Base-by-base conservation (phyloP, 805 yeast genomes). In the Sungouiella thailandica region DNA sequence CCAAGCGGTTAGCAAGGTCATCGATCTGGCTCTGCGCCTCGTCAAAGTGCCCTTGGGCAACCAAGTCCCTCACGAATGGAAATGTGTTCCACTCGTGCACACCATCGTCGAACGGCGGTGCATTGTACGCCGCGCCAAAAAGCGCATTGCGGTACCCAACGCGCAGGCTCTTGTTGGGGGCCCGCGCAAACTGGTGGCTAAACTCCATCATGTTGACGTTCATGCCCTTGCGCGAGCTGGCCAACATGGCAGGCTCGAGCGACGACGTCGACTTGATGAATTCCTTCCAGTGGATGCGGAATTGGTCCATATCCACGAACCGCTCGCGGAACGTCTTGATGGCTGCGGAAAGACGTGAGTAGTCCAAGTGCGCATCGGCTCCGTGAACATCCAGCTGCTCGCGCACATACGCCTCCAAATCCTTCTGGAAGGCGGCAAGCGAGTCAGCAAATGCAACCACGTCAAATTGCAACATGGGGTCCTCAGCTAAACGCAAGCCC, bases 191-290 rank as follows among this genome's bases (percentile, higher is more conserved):
- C 13, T 65, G 55, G 41, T 72, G 72, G 41, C 79, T 81, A 37
- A 84, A 65, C 11, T 60, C 54, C 3, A 74, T 56, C 47, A 86
- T 57, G 40, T 76, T 76, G n/a, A 76, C 70, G 56, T 89, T 89
- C 85, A 93, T 83, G 36, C 76, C 76, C 81, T 85, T 76, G 48
- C 97, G 68, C 42, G 75, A 78, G 29, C 80, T 77, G 0, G 89
- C 72, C 25, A 85, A 60, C 36, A 82, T 53, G 2, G 87, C 75
- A 1, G 95, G 88, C 52, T 89, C 95, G 3, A 77, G 49, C 2
- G 83, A 89, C 4, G 71, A 52, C 2, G 61, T 42, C 6, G 53
- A 51, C 12, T 33, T 27, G 5, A 67, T 44, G 33, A 46, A 65
- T 12, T 72, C 72, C 15, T 58, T 53, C 96, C 96, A 89, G 6